A percentile compares a stretch with the other conserved stretches of the same genome.
phyloP scores from a whole-genome alignment of 345 rosid species.

The Conringia planisiliqua region DNA sequence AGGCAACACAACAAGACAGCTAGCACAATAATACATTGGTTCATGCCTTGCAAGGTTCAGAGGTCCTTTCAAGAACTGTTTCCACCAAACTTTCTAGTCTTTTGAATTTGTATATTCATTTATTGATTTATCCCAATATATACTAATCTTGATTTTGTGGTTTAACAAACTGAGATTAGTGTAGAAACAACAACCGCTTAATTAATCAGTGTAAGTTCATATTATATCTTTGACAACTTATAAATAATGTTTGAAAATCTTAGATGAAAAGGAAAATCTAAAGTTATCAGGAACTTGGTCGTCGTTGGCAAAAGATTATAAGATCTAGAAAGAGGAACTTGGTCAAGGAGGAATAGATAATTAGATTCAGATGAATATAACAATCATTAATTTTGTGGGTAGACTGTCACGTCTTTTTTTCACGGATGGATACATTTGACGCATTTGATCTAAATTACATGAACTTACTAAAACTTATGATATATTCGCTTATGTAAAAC shows the following conservation, averaged over 20 bases:
- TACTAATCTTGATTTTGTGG: slow-evolving; percentile 19
- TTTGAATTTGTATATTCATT: background rate
- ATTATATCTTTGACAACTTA: background rate
- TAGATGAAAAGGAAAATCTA: background rate
- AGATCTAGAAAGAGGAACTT: background rate
- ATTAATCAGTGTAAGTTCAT: background rate
- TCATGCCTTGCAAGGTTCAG: slow-evolving; percentile 23
- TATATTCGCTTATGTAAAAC: background rate
- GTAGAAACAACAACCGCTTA: slow-evolving; percentile 5
- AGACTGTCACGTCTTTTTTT: background rate
- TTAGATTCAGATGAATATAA: background rate
- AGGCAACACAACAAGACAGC: slow-evolving; percentile 22
- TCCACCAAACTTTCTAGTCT: slow-evolving; percentile 27
- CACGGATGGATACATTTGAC: background rate
- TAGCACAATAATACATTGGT: slow-evolving; percentile 5
- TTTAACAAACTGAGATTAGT: slow-evolving; percentile 26
- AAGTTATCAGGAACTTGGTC: background rate
- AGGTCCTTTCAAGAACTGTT: slow-evolving; percentile 31
- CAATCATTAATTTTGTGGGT: background rate
- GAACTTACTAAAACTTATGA: background rate
- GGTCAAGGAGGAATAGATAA: slow-evolving; percentile 3
- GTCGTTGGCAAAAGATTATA: background rate
- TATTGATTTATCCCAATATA: background rate
- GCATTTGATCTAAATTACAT: background rate
- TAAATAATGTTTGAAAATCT: background rate